These are phyloP conservation scores for Butyriboletus regius DNA, from an alignment of 1,284 basidiomycete species.

Conservation along the genomic window DNA sequence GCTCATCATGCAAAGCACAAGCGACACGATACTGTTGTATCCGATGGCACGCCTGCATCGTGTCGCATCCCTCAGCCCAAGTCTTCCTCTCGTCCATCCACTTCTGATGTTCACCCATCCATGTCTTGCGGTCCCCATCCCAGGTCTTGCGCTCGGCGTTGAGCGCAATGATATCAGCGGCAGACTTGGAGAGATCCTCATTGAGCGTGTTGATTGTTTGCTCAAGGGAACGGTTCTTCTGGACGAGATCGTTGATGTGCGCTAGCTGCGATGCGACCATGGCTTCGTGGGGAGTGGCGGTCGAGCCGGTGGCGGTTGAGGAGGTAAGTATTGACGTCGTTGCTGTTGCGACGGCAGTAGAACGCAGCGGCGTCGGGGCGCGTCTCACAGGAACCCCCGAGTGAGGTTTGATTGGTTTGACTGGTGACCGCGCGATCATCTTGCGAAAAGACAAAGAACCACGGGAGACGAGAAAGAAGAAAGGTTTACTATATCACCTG, in stretches of 20 bases:
- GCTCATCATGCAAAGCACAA: conserved; percentile 48
- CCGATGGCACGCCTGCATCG: conserved; percentile 54
- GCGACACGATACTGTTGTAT: conserved; percentile 54
- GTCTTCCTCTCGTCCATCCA: conserved; percentile 48
- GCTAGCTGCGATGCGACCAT: conserved; percentile 50
- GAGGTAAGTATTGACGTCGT: conserved; percentile 29
- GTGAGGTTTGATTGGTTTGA: conserved; percentile 18
- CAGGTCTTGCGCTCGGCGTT: conserved; percentile 19
- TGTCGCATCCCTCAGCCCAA: conserved; percentile 57
- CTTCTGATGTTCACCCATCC: conserved; percentile 41
- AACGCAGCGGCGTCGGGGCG: conserved; percentile 19
- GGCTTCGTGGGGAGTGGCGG: conserved; percentile 41
- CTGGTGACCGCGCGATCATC: conserved; percentile 28
- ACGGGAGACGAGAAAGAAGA: neutral
- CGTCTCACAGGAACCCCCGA: conserved; percentile 16
- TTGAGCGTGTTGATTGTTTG: conserved; percentile 48
- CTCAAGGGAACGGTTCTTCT: conserved; percentile 55
- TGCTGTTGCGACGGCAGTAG: conserved; percentile 13
- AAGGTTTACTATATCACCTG: neutral
- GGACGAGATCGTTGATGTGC: conserved; percentile 62
- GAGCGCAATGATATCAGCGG: conserved; percentile 15
- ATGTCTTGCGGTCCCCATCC: conserved; percentile 33
- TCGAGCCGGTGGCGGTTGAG: conserved; percentile 27
- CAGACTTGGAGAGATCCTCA: conserved; percentile 39
- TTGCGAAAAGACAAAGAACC: neutral